Base-by-base conservation (phyloP, 2,329 filamentous ascomycete genomes). In the Pseudogymnoascus sp. region DNA sequence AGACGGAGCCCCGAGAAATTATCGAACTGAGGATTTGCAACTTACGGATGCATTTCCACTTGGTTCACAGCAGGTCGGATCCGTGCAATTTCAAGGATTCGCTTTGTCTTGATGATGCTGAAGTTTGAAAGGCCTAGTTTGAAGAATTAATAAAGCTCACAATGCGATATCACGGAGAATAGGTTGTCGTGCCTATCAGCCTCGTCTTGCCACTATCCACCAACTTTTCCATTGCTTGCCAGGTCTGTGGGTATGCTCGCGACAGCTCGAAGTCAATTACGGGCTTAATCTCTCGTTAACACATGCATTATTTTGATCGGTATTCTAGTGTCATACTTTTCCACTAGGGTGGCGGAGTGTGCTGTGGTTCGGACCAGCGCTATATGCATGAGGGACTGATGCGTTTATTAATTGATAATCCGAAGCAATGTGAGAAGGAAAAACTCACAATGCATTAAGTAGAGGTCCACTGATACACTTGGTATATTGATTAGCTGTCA, bases 21-120 rank as follows among this genome's bases (percentile, higher is more conserved):
- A 2, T 10, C 13, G 6, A 29, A 26, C 26, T 26, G 1, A 2
- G 21, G 21, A 3, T 50, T 50, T 2, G 75, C 74, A 63, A 88
- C 78, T 72, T 89, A 89, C 0, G 89, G 88, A 75, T 93, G 87
- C 70, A 82, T 85, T 77, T 92, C 89, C 64, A 81, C 74, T 70
- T 82, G 79, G 73, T 81, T 80, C 59, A 80, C 75, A n/a, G 75
- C 69, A 0, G 79, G 80, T 68, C 75, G 75, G 70, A 81, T 75
- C 65, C 76, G 73, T 63, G 77, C 77, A 3, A 72, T 72, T 44
- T 66, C 65, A 19, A 80, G 72, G 44, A 82, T 72, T 14, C 75
- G 67, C 67, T 78, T 70, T 13, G 80, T 72, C n/a, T 72, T 71
- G 8, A 71, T 65, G 59, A 76, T 71, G 31, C 76, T 80, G 72